Evolutionary conservation across 2,329 filamentous ascomycete genomes (phyloP), one percentile per base, ranked within the genome.

Genomic region (Pseudopyrenochaeta lycopersici): DNA sequence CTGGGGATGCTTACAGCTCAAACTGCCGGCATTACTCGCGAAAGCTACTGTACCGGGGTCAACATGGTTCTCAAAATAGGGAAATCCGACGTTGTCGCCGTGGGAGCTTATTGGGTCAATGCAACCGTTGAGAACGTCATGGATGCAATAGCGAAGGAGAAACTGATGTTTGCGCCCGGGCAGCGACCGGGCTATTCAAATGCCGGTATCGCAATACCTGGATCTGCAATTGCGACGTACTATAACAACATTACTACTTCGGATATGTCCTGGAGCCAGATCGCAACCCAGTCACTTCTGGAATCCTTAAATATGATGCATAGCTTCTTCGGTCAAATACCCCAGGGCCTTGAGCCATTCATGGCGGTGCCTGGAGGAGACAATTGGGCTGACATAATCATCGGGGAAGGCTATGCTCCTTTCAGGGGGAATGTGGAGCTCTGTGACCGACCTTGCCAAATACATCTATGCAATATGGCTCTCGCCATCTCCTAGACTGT

Each of bases 381-480:
- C 2, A 68, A 68, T 27, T 71, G 64, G 64, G 69, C 59, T 1
- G 64, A 72, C 52, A 46, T 71, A 2, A 20, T 68, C 0, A 45
- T 73, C 3, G 67, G 67, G 21, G 52, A 59, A n/a, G 70, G 70
- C 7, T 73, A 73, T 35, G 63, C 71, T 31, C 68, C 70, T n/a
- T 17, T 68, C 63, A 2, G 70, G 63, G 2, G 70, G 70, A 20
- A 66, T 72, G 63, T 73, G 69, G 67, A 68, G 63, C 49, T 72
- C 69, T 7, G 60, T 64, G 21, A 71, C 67, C 30, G 70, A 73
- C 42, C 58, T 73, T 7, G n/a, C 58, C 4, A 67, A 49, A 12
- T 72, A 70, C 21, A 32, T 72, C 0, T 46, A 71, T 35, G 7
- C 45, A 3, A 17, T 71, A 14, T 73, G 69, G 69, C 60, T 73